Evolutionary conservation across 176 grass and related monocot genomes (phyloP).

Genomic region (Carex pumila): DNA sequence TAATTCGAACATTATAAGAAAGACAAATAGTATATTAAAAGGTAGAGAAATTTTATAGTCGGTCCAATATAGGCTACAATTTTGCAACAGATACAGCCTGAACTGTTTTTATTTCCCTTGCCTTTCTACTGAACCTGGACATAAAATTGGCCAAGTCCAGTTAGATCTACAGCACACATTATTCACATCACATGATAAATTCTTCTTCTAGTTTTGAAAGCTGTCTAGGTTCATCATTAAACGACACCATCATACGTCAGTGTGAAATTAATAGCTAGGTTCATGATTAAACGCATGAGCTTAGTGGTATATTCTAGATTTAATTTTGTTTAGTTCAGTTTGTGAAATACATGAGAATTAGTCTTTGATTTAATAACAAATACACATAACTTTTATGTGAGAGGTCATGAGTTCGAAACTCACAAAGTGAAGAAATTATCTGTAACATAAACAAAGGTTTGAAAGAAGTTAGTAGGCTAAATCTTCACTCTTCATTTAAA

Average conservation of each 20-base stretch:
- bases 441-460: too few relatives aligned
- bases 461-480: too few relatives aligned
- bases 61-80: neutral
- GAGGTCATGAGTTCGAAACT: too few relatives aligned
- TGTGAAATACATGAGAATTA: neutral
- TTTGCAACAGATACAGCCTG: neutral
- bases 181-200: neutral
- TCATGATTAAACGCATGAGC: neutral
- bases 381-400: too few relatives aligned
- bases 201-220: neutral
- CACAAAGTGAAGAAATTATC: too few relatives aligned
- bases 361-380: too few relatives aligned
- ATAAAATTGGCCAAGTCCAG: neutral
- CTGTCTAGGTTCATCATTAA: conserved; percentile 11
- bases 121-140: conserved; percentile 2
- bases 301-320: neutral
- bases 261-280: neutral
- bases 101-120: neutral
- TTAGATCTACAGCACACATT: neutral
- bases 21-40: neutral
- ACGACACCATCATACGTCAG: neutral
- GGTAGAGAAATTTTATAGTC: too few relatives aligned
- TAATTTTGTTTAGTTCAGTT: neutral
- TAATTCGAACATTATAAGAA: neutral
- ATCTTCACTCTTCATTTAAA: too few relatives aligned